Percentiles rank a stretch among this genome's conserved stretches.
phyloP scores from a whole-genome alignment of 2,329 filamentous ascomycete species.

The Exophiala lecanii-corni region DNA sequence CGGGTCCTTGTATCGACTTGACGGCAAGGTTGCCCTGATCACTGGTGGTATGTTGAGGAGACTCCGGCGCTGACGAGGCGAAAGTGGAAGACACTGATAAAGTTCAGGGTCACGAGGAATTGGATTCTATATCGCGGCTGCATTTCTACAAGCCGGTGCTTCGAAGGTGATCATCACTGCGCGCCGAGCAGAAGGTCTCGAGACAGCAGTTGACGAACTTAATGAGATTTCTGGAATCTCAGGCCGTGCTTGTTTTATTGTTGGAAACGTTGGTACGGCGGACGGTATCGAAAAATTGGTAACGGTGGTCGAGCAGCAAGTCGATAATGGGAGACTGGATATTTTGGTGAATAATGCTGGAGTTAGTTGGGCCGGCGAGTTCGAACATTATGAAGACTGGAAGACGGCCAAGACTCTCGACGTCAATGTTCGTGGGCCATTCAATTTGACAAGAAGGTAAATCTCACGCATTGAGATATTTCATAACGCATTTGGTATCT shows the following conservation, averaged over 20 bases:
- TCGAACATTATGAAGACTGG: constrained; percentile 5
- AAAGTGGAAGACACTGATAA: too few relatives aligned
- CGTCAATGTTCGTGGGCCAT: constrained; percentile 8
- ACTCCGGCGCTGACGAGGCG: too few relatives aligned
- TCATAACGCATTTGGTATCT: too few relatives aligned
- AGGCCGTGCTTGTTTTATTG: constrained; percentile 5
- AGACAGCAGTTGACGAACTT: constrained; percentile 1
- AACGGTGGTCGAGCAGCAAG: neutral
- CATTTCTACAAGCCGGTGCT: constrained; percentile 2
- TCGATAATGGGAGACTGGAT: constrained; percentile 2
- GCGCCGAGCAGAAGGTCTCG: constrained; percentile 4
- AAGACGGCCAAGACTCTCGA: constrained; percentile 6
- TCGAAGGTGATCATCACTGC: constrained; percentile 2
- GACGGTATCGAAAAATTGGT: constrained; percentile 2
- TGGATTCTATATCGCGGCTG: constrained; percentile 4
- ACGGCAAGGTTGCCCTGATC: constrained; percentile 6
- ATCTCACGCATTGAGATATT: too few relatives aligned
- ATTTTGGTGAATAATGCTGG: too few relatives aligned
- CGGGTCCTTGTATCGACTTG: too few relatives aligned
- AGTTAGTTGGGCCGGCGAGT: constrained; percentile 6
- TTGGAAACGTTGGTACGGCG: constrained; percentile 1
- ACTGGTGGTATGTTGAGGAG: constrained; percentile 7
- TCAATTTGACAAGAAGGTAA: too few relatives aligned
- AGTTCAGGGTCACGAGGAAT: constrained; percentile 4
- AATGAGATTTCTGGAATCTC: neutral